Base-by-base conservation (phyloP, 2,329 filamentous ascomycete genomes). In the Aspergillus novofumigatus region DNA sequence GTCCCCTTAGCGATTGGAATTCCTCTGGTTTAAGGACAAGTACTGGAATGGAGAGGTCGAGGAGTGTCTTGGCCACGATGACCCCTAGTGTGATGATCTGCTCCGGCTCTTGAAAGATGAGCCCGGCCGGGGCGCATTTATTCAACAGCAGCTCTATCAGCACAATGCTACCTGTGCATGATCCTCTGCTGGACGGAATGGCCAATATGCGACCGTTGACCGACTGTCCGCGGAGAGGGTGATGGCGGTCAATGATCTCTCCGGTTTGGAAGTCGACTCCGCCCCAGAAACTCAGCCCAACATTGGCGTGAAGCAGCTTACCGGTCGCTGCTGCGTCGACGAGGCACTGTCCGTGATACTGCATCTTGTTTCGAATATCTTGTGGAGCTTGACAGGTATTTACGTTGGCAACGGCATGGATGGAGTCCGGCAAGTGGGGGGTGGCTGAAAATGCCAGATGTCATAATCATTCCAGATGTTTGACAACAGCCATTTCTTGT, bases 81-180 rank as follows among this genome's bases (percentile, higher is more conserved):
- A 80, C 77, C 0, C 79, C 78, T 1, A 80, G 58, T 0, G 78
- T 77, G 2, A 81, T 55, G 23, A 81, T 80, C n/a, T 75, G 66
- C 44, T 81, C 78, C 0, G 61, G 60, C 2, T 72, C 61, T 32
- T 73, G 65, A 41, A 81, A 80, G 0, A 81, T 61, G 17, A 81
- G 54, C 0, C 72, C 78, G 3, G 57, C 62, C 0, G 78, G 79
- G 0, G 67, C 73, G 8, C 65, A 71, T 1, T 66, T 67, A 20
- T 75, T 75, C 2, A 80, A 65, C 0, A 81, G 50, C 0, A 80
- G 61, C 59, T 81, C 77, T 5, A 81, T 60, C n/a, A 81, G 69
- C 1, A 77, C 73, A 1, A 70, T 71, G 14, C 78, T 81, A 0
- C 78, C 79, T 0, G 75, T 72, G 45, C 78, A 81, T 6, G 79